Evolutionary conservation across 2,329 filamentous ascomycete genomes (phyloP).

Genomic region (Didymella exigua): DNA sequence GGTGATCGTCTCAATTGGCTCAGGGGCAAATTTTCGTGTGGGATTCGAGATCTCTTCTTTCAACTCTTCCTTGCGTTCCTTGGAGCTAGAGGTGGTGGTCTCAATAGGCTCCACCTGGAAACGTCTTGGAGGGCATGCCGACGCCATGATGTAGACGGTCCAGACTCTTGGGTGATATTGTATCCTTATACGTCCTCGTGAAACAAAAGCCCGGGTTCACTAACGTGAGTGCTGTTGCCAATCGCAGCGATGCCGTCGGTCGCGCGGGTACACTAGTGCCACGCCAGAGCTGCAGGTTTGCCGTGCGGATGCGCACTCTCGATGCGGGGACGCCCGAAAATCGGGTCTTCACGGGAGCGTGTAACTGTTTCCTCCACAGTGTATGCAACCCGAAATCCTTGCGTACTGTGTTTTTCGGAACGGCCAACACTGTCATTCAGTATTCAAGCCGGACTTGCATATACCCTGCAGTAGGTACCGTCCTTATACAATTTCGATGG

Average conservation of each 20-base stretch:
- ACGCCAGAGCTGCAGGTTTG: slow-evolving; percentile 20
- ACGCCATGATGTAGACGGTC: slow-evolving; percentile 34
- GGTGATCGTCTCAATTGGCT: slow-evolving; percentile 72
- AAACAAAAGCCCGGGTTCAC: slow-evolving; percentile 17
- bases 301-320: slow-evolving; percentile 30
- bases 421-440: neutral
- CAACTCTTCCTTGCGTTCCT: slow-evolving; percentile 70
- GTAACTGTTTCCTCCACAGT: slow-evolving; percentile 10
- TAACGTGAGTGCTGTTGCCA: slow-evolving; percentile 21
- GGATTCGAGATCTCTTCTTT: slow-evolving; percentile 23
- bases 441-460: neutral
- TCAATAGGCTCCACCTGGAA: slow-evolving; percentile 49
- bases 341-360: slow-evolving; percentile 30
- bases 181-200: slow-evolving; percentile 12
- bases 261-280: slow-evolving; percentile 29
- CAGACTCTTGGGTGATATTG: slow-evolving; percentile 2
- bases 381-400: neutral
- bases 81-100: slow-evolving; percentile 51
- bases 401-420: neutral
- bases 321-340: slow-evolving; percentile 30
- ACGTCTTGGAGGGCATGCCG: slow-evolving; percentile 39
- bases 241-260: slow-evolving; percentile 21
- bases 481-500: slow-evolving; percentile 5
- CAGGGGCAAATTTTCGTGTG: slow-evolving; percentile 66
- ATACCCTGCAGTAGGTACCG: neutral